Conservation (phyloP, 768 basidiomycete species). For the Panellus pusillus region DNA sequence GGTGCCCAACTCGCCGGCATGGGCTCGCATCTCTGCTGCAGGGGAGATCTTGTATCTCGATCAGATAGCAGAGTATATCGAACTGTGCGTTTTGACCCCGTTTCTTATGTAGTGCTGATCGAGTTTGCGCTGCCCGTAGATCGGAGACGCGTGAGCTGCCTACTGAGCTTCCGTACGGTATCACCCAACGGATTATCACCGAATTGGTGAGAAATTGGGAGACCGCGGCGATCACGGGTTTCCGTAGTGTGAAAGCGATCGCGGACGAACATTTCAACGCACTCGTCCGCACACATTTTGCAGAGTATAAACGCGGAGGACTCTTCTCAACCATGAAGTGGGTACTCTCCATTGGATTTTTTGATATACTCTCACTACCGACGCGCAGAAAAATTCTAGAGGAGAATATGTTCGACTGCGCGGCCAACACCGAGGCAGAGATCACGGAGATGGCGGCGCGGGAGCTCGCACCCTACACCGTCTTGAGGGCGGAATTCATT, state of each 20-base stretch:
- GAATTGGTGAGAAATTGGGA: slow-evolving; percentile 1
- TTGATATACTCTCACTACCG: neutral
- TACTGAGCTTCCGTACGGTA: slow-evolving; percentile 10
- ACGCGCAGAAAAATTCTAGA: slow-evolving; percentile 7
- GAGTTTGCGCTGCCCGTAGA: neutral
- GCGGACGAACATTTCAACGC: slow-evolving; percentile 3
- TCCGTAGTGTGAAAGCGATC: neutral
- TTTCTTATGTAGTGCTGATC: neutral
- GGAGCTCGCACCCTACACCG: slow-evolving; percentile 8
- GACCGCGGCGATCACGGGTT: neutral
- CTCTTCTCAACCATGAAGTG: slow-evolving; percentile 1
- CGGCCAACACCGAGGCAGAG: neutral
- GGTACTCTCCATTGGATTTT: neutral
- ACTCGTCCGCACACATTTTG: slow-evolving; percentile 6
- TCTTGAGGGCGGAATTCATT: neutral
- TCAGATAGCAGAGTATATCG: neutral
- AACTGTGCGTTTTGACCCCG: neutral
- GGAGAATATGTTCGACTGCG: slow-evolving; percentile 6
- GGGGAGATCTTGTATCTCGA: slow-evolving; percentile 12
- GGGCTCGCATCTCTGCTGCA: slow-evolving; percentile 6
- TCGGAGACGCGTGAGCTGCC: slow-evolving; percentile 3
- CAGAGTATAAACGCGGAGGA: slow-evolving; percentile 3
- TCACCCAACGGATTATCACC: slow-evolving; percentile 6
- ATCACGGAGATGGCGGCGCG: slow-evolving; percentile 1
- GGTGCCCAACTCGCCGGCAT: neutral